Percentiles rank a stretch among this genome's conserved stretches.
Conservation (phyloP, 345 rosid species). For the Sisymbrium altissimum region DNA sequence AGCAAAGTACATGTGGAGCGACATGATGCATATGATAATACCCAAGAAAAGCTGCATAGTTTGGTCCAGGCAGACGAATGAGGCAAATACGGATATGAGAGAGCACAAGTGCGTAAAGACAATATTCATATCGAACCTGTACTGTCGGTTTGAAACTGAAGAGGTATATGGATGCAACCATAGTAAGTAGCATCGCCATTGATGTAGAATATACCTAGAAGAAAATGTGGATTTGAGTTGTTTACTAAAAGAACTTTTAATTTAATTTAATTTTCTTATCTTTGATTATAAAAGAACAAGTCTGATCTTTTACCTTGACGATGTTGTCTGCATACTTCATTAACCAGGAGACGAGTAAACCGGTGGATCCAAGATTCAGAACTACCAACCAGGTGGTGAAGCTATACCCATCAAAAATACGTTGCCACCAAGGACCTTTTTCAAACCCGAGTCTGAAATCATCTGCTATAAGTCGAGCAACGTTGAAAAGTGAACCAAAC, state of each 20-base stretch:
- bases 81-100: no score
- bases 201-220: slow-evolving; percentile 81
- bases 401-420: slow-evolving; percentile 72
- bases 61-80: background rate
- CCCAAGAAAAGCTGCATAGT: slow-evolving; percentile 88
- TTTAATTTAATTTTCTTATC: background rate
- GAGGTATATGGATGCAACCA: slow-evolving; percentile 68
- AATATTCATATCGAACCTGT: slow-evolving; percentile 52
- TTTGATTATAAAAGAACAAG: slow-evolving; percentile 1
- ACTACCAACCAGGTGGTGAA: slow-evolving; percentile 81
- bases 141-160: slow-evolving; percentile 68
- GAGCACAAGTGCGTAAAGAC: no score
- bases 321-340: slow-evolving; percentile 94
- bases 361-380: slow-evolving; percentile 78
- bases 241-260: no score
- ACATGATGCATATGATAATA: slow-evolving; percentile 90
- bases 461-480: slow-evolving; percentile 75
- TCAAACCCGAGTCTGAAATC: slow-evolving; percentile 87
- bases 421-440: slow-evolving; percentile 95
- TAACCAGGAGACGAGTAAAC: slow-evolving; percentile 82
- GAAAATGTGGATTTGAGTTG: background rate
- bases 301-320: slow-evolving; percentile 60
- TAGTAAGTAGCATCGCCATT: slow-evolving; percentile 85
- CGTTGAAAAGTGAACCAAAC: slow-evolving; percentile 81
- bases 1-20: slow-evolving; percentile 90